Conservation (phyloP, 2,329 filamentous ascomycete genomes). For the Stemphylium lycopersici region DNA sequence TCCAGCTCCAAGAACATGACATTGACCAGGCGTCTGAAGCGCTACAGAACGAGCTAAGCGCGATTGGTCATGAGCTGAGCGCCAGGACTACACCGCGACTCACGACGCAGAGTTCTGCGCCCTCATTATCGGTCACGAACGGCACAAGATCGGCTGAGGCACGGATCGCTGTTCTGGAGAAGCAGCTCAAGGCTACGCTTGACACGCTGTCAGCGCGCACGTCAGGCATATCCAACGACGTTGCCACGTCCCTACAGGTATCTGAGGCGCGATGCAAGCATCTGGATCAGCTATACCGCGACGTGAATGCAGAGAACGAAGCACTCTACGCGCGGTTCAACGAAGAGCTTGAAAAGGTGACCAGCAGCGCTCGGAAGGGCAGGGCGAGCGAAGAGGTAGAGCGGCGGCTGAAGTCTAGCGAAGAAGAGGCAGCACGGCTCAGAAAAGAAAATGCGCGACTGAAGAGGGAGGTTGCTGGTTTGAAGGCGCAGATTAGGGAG, state of each 20-base stretch:
- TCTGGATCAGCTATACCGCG: conserved; percentile 87
- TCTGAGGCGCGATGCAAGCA: conserved; percentile 79
- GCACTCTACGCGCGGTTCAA: conserved; percentile 92
- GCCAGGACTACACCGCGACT: conserved; percentile 41
- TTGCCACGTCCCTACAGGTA: conserved; percentile 73
- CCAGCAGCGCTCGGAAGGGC: conserved; percentile 70
- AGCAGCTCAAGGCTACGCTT: conserved; percentile 61
- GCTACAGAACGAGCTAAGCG: conserved; percentile 76
- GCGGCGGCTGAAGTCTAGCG: conserved; percentile 70
- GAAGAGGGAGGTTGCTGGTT: conserved; percentile 79
- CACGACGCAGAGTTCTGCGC: conserved; percentile 38
- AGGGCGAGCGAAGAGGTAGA: conserved; percentile 82
- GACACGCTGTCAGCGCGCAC: conserved; percentile 43
- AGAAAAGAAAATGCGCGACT: conserved; percentile 87
- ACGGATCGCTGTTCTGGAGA: conserved; percentile 70
- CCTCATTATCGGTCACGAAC: conserved; percentile 24
- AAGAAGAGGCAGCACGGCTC: conserved; percentile 76
- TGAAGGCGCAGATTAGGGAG: conserved; percentile 58
- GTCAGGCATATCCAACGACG: conserved; percentile 67
- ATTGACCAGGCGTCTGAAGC: conserved; percentile 72
- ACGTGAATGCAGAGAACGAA: conserved; percentile 89
- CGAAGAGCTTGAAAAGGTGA: conserved; percentile 83
- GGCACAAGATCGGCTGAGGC: conserved; percentile 53
- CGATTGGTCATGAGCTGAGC: conserved; percentile 81
- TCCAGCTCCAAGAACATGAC: conserved; percentile 79